Percentiles rank a stretch among this genome's conserved stretches.
These are phyloP conservation scores for Parasitella parasitica DNA, from an alignment of 371 early-diverging fungal species.

Conservation along the genomic window DNA sequence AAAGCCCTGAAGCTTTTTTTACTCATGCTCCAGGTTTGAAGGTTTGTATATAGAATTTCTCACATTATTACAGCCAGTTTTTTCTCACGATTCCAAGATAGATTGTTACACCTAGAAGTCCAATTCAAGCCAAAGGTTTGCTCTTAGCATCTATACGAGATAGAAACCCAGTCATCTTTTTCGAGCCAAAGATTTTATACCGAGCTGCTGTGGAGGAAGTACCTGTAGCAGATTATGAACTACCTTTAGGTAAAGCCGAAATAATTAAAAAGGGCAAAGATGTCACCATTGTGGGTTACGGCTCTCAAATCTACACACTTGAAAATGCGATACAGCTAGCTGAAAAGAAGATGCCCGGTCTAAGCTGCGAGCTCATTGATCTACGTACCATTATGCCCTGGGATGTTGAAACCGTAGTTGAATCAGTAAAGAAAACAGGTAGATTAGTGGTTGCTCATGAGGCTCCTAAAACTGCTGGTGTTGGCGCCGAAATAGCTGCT, in stretches of 20 bases:
- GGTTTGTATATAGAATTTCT: constrained; percentile 25
- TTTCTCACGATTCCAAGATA: constrained; percentile 18
- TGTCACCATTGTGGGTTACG: constrained; percentile 93
- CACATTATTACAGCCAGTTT: constrained; percentile 11
- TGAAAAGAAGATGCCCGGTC: constrained; percentile 85
- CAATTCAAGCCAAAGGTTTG: constrained; percentile 96
- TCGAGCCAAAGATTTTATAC: constrained; percentile 97
- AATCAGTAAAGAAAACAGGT: constrained; percentile 96
- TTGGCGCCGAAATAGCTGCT: constrained; percentile 95
- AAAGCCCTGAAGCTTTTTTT: constrained; percentile 95
- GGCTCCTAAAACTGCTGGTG: constrained; percentile 91
- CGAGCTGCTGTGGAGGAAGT: constrained; percentile 96
- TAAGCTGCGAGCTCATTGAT: constrained; percentile 95
- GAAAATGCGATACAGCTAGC: constrained; percentile 90
- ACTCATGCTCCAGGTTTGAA: constrained; percentile 96
- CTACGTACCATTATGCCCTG: constrained; percentile 91
- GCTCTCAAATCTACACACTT: constrained; percentile 90
- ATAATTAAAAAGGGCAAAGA: constrained; percentile 88
- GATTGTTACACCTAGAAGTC: constrained; percentile 92
- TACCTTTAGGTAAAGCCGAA: constrained; percentile 95
- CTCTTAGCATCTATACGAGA: constrained; percentile 92
- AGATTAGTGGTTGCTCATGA: constrained; percentile 94
- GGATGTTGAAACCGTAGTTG: constrained; percentile 90
- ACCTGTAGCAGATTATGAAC: constrained; percentile 88
- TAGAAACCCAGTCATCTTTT: constrained; percentile 92